Percentiles rank a stretch among this genome's conserved stretches.
Evolutionary conservation across 768 basidiomycete species (phyloP).

Genomic region (Lentinula guzmanii): DNA sequence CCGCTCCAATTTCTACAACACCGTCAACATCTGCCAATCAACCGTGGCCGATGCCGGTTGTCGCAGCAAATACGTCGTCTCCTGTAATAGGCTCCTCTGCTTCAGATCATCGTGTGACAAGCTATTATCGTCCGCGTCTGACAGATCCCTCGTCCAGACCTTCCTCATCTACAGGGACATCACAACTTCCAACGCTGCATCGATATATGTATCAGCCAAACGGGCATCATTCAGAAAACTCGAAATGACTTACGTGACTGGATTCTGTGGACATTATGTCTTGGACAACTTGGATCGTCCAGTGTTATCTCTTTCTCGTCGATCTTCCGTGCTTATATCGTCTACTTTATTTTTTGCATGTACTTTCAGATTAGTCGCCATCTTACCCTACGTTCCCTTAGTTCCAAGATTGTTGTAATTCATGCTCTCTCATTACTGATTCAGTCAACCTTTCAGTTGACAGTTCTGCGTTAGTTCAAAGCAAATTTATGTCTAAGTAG

Average conservation of each 20-base stretch:
- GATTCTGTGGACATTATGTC: not conserved
- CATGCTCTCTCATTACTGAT: not conserved
- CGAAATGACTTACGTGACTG: not conserved
- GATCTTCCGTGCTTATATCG: not conserved
- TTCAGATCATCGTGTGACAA: conserved; percentile 37
- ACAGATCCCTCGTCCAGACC: conserved; percentile 11
- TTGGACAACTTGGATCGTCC: not conserved
- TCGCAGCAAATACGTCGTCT: conserved; percentile 54
- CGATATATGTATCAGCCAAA: conserved; percentile 44
- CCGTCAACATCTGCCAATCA: conserved; percentile 24
- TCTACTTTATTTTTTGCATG: not conserved
- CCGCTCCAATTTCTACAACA: conserved; percentile 12
- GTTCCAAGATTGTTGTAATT: not conserved
- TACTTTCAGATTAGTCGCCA: not conserved
- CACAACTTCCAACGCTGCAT: conserved; percentile 23
- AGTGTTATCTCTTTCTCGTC: not conserved
- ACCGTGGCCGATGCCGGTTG: conserved; percentile 72
- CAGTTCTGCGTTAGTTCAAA: too few relatives aligned
- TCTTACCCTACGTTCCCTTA: not conserved
- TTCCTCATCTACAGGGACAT: conserved; percentile 10
- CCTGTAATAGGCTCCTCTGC: conserved; percentile 42
- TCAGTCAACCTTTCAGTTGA: too few relatives aligned
- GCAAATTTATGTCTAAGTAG: too few relatives aligned
- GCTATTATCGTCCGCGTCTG: conserved; percentile 53
- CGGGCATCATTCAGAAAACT: conserved; percentile 18